A percentile compares a stretch with the other conserved stretches of the same genome.
These are phyloP conservation scores for Oligophagozyma castellii DNA, from an alignment of 1,139 yeast genomes.

Conservation along the genomic window DNA sequence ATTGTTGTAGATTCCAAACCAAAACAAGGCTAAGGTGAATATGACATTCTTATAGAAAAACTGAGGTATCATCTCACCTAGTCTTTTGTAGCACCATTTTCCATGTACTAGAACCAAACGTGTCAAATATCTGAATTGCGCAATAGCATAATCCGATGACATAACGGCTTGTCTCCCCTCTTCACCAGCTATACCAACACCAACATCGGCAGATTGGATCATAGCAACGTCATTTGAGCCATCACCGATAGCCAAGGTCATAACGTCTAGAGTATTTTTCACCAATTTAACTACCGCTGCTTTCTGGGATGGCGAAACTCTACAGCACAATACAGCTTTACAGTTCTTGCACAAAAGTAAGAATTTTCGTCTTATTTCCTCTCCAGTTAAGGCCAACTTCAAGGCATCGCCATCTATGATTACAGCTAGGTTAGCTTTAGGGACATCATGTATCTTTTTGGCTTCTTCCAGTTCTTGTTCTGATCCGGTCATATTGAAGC, in stretches of 20 bases:
- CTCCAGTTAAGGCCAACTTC: constrained; percentile 51
- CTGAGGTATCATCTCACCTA: constrained; percentile 89
- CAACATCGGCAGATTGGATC: constrained; percentile 97
- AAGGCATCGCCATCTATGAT: constrained; percentile 90
- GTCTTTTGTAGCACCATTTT: constrained; percentile 85
- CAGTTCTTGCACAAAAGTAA: constrained; percentile 83
- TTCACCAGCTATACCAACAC: constrained; percentile 97
- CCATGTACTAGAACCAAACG: constrained; percentile 82
- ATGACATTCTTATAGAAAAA: constrained; percentile 88
- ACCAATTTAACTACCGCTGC: constrained; percentile 89
- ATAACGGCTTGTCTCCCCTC: constrained; percentile 97
- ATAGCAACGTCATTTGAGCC: constrained; percentile 98
- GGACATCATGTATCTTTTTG: constrained; percentile 62
- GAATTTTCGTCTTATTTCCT: constrained; percentile 50
- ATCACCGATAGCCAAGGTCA: constrained; percentile 92
- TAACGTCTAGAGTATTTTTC: constrained; percentile 62
- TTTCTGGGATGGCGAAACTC: constrained; percentile 95
- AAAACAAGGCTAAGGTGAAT: constrained; percentile 75
- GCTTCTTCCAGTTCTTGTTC: constrained; percentile 46
- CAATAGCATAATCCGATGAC: constrained; percentile 95
- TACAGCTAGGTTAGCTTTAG: constrained; percentile 65
- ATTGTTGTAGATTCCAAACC: constrained; percentile 79
- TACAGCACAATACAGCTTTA: constrained; percentile 85
- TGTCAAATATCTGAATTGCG: constrained; percentile 79
- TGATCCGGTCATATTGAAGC: constrained; percentile 55